A percentile compares a stretch with the other conserved stretches of the same genome.
phyloP scores from a whole-genome alignment of 2,329 filamentous ascomycete genomes.

The Aspergillus nomiae region DNA sequence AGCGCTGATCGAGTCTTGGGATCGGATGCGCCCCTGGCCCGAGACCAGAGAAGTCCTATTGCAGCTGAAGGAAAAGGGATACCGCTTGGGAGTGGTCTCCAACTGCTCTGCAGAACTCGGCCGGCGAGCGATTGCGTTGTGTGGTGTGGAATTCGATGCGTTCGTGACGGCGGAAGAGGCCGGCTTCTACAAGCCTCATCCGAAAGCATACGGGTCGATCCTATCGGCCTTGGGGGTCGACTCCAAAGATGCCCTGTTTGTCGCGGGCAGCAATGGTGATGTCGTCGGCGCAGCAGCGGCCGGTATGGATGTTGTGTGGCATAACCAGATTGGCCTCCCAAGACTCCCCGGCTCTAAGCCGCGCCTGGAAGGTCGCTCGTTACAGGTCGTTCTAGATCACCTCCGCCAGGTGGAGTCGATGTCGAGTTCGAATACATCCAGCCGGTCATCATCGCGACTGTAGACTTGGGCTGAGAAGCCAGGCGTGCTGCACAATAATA shows the following conservation, averaged over 20 bases:
- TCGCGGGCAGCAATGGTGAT: conserved; percentile 8
- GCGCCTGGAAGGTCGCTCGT: neutral
- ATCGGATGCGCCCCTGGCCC: conserved; percentile 5
- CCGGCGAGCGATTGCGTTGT: neutral
- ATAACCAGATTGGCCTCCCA: conserved; percentile 1
- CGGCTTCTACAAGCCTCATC: conserved; percentile 5
- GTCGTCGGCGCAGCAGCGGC: conserved; percentile 6
- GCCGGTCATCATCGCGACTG: neutral
- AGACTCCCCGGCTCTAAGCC: neutral
- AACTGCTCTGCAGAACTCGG: conserved; percentile 5
- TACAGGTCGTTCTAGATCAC: neutral
- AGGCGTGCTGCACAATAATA: too few relatives aligned
- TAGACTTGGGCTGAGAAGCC: neutral
- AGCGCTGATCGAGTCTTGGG: neutral
- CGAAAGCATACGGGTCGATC: neutral
- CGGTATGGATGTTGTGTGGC: conserved; percentile 10
- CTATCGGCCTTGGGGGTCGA: neutral
- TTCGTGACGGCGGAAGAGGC: conserved; percentile 8
- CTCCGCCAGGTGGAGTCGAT: neutral
- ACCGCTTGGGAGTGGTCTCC: conserved; percentile 1
- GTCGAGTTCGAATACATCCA: neutral
- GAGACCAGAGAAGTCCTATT: neutral
- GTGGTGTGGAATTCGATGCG: conserved; percentile 5
- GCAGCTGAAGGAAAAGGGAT: neutral
- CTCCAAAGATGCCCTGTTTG: neutral